Evolutionary conservation across 768 basidiomycete species (phyloP), one percentile per base, ranked within the genome.

Genomic region (Melanogaster broomeanus): DNA sequence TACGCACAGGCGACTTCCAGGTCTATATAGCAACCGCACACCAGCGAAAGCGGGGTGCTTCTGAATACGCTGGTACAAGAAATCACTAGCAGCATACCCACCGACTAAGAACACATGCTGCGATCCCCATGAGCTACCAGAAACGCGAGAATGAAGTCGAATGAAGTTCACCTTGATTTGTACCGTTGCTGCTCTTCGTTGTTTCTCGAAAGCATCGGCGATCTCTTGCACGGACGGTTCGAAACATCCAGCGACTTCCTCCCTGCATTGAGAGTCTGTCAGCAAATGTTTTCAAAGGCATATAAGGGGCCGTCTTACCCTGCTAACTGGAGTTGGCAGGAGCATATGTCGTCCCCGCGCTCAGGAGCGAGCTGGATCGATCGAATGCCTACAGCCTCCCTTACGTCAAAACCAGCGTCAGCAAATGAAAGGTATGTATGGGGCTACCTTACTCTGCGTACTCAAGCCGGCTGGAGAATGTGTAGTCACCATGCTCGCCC

Each of bases 61-160:
- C 16, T 74, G 72, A 19, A 84, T 72, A 30, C 69, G 66, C 8
- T 55, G 53, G 47, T 73, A 79, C 13, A 82, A 58, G 65, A 71
- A 80, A 22, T 75, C 74, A 43, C 72, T 80, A 12, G 77, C 74
- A 0, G 76, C 74, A 52, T 79, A 81, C 0, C 79, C 78, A 3
- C 80, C 80, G 1, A 82, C 78, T 2, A 84, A 70, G 38, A 80
- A 74, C 16, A 75, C 70, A 15, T 69, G 49, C 71, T 71, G 22
- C 7, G 2, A 24, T 7, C 8, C 31, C 12, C 11, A 21, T 58
- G 11, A 38, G 15, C 3, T 0, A 6, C n/a, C 6, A n/a, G n/a
- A 6, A 48, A 11, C 2, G 15, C 16, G 1, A 3, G 5, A 11
- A 28, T 22, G 19, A 31, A 33, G 21, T 27, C 3, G 1, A 8